Conservation (phyloP, 352 stramenopile species). For the Globisporangium iwayamae region DNA sequence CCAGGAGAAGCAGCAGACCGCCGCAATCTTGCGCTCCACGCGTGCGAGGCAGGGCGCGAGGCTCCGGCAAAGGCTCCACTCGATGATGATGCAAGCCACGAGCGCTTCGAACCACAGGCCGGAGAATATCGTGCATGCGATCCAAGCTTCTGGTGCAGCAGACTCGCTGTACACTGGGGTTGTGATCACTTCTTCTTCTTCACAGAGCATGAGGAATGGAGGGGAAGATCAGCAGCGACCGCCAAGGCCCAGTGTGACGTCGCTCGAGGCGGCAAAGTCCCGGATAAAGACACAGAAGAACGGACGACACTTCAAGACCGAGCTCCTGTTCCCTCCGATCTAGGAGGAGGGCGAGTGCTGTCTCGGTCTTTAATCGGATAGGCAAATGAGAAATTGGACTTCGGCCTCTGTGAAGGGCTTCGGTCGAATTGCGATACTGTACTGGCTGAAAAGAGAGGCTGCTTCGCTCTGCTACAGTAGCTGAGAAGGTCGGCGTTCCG, state of each 20-base stretch:
- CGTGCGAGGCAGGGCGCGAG: slow-evolving; percentile 21
- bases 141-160: slow-evolving; percentile 18
- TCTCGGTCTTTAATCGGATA: not conserved
- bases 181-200: slow-evolving; percentile 12
- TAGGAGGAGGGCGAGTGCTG: not conserved
- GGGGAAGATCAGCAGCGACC: slow-evolving; percentile 2
- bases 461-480: no score
- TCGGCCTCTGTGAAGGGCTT: no score
- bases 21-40: slow-evolving; percentile 22
- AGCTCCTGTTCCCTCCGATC: slow-evolving; percentile 29
- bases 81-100: slow-evolving; percentile 7
- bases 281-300: slow-evolving; percentile 27
- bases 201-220: not conserved
- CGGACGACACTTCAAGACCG: slow-evolving; percentile 30
- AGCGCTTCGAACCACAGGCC: slow-evolving; percentile 9
- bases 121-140: slow-evolving; percentile 28
- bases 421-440: no score
- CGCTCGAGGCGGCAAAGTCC: slow-evolving; percentile 7
- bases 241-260: not conserved
- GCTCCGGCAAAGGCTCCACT: slow-evolving; percentile 14
- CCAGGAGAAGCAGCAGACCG: slow-evolving; percentile 29
- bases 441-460: no score
- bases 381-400: no score
- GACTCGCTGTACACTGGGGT: slow-evolving; percentile 33
- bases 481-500: no score